Evolutionary conservation across 2,329 filamentous ascomycete species (phyloP).

Genomic region (Parafenestella ontariensis): DNA sequence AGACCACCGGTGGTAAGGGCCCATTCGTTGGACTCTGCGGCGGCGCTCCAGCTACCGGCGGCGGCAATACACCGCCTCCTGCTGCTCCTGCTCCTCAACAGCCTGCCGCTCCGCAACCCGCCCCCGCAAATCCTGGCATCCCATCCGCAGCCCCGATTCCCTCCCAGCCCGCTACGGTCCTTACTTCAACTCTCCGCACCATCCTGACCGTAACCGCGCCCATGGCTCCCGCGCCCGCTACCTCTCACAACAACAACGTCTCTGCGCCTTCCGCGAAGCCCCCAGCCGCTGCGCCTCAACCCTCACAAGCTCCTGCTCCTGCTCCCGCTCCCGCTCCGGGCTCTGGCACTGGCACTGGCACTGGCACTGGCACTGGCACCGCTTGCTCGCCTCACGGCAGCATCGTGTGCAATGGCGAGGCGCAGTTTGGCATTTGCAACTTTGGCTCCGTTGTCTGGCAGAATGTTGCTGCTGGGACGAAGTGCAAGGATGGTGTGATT

Average conservation of each 20-base stretch:
- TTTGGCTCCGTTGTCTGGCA: constrained; percentile 49
- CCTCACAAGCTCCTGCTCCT: constrained; percentile 1
- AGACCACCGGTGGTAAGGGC: constrained; percentile 38
- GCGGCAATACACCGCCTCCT: too few species aligned
- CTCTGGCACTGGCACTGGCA: constrained; percentile 7
- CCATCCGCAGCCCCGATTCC: constrained; percentile 8
- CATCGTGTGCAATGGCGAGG: constrained; percentile 48
- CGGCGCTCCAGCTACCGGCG: constrained; percentile 4
- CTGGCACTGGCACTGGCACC: too few species aligned
- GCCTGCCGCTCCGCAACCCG: constrained; percentile 4
- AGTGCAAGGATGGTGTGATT: constrained; percentile 50
- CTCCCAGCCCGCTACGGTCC: constrained; percentile 6
- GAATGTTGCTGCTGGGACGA: constrained; percentile 52
- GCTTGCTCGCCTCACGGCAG: constrained; percentile 46
- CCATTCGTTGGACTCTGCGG: constrained; percentile 36
- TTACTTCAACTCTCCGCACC: constrained; percentile 23
- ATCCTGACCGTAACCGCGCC: constrained; percentile 37
- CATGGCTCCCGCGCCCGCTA: constrained; percentile 5
- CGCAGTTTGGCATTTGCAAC: constrained; percentile 51
- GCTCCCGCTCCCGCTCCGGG: not conserved
- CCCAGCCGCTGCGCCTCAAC: constrained; percentile 3
- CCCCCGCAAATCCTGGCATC: constrained; percentile 4
- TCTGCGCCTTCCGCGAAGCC: not conserved
- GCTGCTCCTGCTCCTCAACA: constrained; percentile 5
- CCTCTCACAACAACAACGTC: not conserved